These are phyloP conservation scores for Penicillium cataractarum DNA, from an alignment of 495 filamentous ascomycete species.

Conservation along the genomic window DNA sequence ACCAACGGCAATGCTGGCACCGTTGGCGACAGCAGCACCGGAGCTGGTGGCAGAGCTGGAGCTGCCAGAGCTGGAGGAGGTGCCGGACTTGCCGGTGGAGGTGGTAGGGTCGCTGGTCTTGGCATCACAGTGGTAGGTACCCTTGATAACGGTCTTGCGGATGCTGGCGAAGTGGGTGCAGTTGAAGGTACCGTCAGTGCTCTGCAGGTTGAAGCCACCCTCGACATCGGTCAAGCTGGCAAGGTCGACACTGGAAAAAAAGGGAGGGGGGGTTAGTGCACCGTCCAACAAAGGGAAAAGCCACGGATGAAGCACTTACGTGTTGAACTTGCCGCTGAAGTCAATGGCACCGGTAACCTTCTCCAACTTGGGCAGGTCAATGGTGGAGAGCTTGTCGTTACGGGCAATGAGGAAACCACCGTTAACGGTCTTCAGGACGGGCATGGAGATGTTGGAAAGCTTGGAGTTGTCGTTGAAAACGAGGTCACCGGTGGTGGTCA, in stretches of 20 bases:
- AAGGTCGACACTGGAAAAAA: conserved; percentile 63
- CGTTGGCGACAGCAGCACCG: conserved; percentile 45
- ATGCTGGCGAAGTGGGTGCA: conserved; percentile 53
- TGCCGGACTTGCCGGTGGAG: conserved; percentile 42
- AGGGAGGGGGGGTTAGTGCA: too few species aligned
- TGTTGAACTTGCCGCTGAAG: conserved; percentile 80
- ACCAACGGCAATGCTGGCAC: conserved; percentile 46
- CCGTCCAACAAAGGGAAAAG: too few species aligned
- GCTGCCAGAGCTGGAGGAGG: conserved; percentile 37
- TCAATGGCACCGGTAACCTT: conserved; percentile 85
- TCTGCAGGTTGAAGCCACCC: conserved; percentile 86
- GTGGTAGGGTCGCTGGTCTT: conserved; percentile 45
- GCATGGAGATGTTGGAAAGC: conserved; percentile 77
- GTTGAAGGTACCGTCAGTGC: conserved; percentile 63
- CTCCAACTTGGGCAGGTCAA: conserved; percentile 69
- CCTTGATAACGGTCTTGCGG: conserved; percentile 56
- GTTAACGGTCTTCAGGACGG: conserved; percentile 65
- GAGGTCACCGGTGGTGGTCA: conserved; percentile 76
- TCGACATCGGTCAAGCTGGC: conserved; percentile 72
- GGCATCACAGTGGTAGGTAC: conserved; percentile 61
- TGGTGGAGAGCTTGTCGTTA: conserved; percentile 70
- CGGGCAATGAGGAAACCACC: conserved; percentile 84
- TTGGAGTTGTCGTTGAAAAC: conserved; percentile 77
- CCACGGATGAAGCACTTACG: too few species aligned
- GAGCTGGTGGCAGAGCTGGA: conserved; percentile 38